These are phyloP conservation scores for Flaveria sonorensis DNA, from an alignment of 129 eudicot species.

Conservation along the genomic window DNA sequence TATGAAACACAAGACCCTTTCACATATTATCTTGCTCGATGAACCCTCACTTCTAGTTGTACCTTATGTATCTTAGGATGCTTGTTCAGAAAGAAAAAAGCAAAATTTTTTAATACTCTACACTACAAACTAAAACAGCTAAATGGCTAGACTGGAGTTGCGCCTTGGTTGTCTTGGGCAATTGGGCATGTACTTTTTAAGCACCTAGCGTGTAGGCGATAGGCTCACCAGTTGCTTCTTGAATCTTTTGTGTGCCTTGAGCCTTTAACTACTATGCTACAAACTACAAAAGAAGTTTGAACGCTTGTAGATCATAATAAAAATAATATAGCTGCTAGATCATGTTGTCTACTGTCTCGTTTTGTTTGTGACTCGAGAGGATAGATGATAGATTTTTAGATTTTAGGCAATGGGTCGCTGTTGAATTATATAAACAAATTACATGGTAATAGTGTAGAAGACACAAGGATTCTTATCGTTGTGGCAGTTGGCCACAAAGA, in stretches of 20 bases:
- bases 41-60: not conserved
- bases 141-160: too few species aligned
- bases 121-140: not conserved
- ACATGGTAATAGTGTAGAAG: not conserved
- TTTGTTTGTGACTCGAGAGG: conserved; percentile 6
- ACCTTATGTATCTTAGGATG: not conserved
- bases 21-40: not conserved
- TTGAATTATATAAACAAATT: not conserved
- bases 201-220: too few species aligned
- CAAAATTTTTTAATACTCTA: not conserved
- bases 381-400: not conserved
- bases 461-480: not conserved
- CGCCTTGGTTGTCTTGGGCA: too few species aligned
- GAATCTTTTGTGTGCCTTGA: too few species aligned
- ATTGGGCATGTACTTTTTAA: too few species aligned
- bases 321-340: not conserved
- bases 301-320: too few species aligned
- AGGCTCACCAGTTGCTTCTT: too few species aligned
- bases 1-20: not conserved
- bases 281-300: too few species aligned
- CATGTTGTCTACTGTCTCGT: not conserved
- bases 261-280: too few species aligned
- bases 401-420: not conserved
- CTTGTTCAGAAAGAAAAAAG: not conserved
- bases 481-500: not conserved